These are phyloP conservation scores for Aureobasidium sp. DNA, from an alignment of 2,329 filamentous ascomycete species.

Conservation along the genomic window DNA sequence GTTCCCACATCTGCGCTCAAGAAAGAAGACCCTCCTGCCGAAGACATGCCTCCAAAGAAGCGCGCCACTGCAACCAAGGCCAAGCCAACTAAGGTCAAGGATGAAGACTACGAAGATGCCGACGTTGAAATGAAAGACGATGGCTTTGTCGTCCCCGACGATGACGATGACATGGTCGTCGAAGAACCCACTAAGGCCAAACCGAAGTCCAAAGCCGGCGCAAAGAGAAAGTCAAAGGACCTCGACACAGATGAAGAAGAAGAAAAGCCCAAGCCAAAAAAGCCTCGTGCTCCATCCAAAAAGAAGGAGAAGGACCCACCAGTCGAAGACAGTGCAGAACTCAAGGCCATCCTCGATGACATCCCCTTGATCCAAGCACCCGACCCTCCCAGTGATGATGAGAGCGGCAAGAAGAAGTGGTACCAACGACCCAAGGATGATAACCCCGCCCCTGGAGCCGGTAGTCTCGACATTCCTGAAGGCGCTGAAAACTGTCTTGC, in stretches of 20 bases:
- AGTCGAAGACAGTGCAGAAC: constrained; percentile 59
- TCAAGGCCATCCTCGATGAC: constrained; percentile 79
- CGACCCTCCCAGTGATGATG: constrained; percentile 61
- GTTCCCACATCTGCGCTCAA: constrained; percentile 68
- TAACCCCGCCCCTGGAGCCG: constrained; percentile 55
- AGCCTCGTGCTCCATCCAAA: constrained; percentile 29
- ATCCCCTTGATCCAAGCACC: constrained; percentile 79
- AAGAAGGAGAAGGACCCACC: constrained; percentile 59
- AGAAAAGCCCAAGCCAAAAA: constrained; percentile 35
- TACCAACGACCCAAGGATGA: constrained; percentile 55
- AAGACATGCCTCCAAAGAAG: constrained; percentile 32
- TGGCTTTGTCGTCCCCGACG: constrained; percentile 37
- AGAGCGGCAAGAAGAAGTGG: constrained; percentile 65
- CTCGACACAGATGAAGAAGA: constrained; percentile 48
- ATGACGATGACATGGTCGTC: constrained; percentile 36
- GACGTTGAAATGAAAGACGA: constrained; percentile 49
- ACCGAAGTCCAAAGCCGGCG: constrained; percentile 28
- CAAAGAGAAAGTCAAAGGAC: constrained; percentile 55
- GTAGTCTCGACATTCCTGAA: constrained; percentile 64
- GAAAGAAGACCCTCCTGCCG: constrained; percentile 51
- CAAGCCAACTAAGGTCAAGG: constrained; percentile 49
- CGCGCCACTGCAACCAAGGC: constrained; percentile 11
- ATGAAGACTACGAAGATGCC: constrained; percentile 52
- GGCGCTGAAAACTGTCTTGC: constrained; percentile 85
- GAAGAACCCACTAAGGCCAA: constrained; percentile 32